A percentile compares a stretch with the other conserved stretches of the same genome.
Evolutionary conservation across 257 asterid species (phyloP).

Genomic region (Echites panduratus): DNA sequence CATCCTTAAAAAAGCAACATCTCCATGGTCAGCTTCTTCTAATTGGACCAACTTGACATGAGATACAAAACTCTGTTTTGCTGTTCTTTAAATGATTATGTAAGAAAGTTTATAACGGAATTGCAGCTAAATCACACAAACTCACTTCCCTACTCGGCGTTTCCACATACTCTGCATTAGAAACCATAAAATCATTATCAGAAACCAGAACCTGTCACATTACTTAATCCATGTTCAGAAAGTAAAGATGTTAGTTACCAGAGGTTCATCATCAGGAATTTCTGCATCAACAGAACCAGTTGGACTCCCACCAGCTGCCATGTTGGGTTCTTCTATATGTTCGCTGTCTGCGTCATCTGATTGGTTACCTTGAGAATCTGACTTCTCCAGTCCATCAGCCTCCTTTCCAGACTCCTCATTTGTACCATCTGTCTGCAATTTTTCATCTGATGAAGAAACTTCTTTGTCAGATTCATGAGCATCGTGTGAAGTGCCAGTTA

Average conservation of each 20-base stretch:
- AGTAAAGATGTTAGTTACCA: conserved; percentile 41
- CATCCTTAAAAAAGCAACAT: conserved; percentile 2
- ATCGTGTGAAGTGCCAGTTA: conserved; percentile 28
- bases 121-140: conserved; percentile 15
- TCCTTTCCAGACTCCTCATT: conserved; percentile 41
- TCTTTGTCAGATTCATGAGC: conserved; percentile 38
- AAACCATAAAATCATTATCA: conserved; percentile 15
- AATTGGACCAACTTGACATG: conserved; percentile 7
- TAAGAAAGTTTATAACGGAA: conserved; percentile 1
- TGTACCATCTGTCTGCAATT: conserved; percentile 29
- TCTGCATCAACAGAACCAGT: conserved; percentile 43
- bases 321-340: conserved; percentile 24
- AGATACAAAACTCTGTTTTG: conserved; percentile 4
- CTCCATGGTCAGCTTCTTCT: conserved; percentile 11
- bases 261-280: conserved; percentile 76
- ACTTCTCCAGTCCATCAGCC: conserved; percentile 29
- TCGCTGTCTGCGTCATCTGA: conserved; percentile 23
- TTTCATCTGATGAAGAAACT: conserved; percentile 49
- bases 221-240: background rate
- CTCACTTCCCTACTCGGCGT: conserved; percentile 57
- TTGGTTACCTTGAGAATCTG: conserved; percentile 22
- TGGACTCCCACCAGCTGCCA: conserved; percentile 24
- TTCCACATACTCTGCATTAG: conserved; percentile 78
- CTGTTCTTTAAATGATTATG: conserved; percentile 10
- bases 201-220: background rate